Evolutionary conservation across 208 protist genomes (phyloP).

Genomic region (Leishmania tarentolae): DNA sequence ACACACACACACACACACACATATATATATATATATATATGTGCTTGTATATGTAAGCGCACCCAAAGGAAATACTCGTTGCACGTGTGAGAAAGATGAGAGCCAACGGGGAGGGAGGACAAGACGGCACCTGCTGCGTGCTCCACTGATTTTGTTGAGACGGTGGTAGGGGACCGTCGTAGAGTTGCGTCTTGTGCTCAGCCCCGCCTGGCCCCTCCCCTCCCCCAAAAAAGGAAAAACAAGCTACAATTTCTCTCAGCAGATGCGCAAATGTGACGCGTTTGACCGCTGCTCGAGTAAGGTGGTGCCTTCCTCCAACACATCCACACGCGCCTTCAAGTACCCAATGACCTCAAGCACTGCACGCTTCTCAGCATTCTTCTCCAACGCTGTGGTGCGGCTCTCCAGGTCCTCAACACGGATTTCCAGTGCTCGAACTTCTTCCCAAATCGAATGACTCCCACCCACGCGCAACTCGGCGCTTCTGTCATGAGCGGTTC

Average conservation of each 20-base stretch:
- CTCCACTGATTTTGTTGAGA: neutral
- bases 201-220: neutral
- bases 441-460: neutral
- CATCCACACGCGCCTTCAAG: conserved; percentile 4
- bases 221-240: neutral
- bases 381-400: conserved; percentile 13
- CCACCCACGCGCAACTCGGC: neutral
- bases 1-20: no score
- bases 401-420: conserved; percentile 8
- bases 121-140: neutral
- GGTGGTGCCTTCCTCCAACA: conserved; percentile 12
- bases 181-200: neutral
- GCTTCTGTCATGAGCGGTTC: neutral
- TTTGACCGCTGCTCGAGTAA: conserved; percentile 7
- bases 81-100: neutral
- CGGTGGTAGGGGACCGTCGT: neutral
- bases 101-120: neutral
- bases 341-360: conserved; percentile 16
- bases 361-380: conserved; percentile 11
- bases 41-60: no score
- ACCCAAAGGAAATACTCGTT: no score
- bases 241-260: neutral
- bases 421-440: neutral
- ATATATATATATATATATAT: no score
- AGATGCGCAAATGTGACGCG: neutral